phyloP scores from a whole-genome alignment of 495 filamentous ascomycete species.

The Astrocystis sublimbata region DNA sequence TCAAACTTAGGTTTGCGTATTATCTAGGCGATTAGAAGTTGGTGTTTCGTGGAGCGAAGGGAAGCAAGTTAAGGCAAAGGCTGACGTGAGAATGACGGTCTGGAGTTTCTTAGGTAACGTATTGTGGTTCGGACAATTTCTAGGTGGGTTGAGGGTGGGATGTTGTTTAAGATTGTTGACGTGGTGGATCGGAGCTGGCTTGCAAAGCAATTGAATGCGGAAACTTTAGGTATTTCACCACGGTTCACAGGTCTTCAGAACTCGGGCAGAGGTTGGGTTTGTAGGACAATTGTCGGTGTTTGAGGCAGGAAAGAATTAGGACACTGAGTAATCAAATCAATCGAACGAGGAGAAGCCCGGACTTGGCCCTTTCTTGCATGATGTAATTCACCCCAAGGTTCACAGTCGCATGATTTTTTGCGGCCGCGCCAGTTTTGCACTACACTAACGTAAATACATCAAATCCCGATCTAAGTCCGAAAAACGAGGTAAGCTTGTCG shows the following conservation, averaged over 20 bases:
- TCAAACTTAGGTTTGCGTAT: not conserved
- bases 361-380: constrained; percentile 9
- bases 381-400: constrained; percentile 13
- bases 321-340: constrained; percentile 11
- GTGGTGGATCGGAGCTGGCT: too few relatives aligned
- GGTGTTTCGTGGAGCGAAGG: not conserved
- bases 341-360: constrained; percentile 4
- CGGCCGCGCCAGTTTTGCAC: constrained; percentile 1
- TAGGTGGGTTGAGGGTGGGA: not conserved
- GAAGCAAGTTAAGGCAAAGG: too few relatives aligned
- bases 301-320: not conserved
- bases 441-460: not conserved
- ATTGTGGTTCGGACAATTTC: not conserved
- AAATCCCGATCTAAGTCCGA: constrained; percentile 15
- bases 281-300: constrained; percentile 8
- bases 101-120: not conserved
- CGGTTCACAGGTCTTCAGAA: not conserved
- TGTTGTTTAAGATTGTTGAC: not conserved
- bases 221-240: not conserved
- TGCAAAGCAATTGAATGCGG: not conserved
- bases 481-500: constrained; percentile 2
- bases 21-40: not conserved
- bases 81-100: too few relatives aligned
- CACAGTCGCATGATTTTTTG: constrained; percentile 15
- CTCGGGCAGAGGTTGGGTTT: not conserved